These are phyloP conservation scores for Fraxinus floribunda DNA, from an alignment of 305 asterid genomes.

Conservation along the genomic window DNA sequence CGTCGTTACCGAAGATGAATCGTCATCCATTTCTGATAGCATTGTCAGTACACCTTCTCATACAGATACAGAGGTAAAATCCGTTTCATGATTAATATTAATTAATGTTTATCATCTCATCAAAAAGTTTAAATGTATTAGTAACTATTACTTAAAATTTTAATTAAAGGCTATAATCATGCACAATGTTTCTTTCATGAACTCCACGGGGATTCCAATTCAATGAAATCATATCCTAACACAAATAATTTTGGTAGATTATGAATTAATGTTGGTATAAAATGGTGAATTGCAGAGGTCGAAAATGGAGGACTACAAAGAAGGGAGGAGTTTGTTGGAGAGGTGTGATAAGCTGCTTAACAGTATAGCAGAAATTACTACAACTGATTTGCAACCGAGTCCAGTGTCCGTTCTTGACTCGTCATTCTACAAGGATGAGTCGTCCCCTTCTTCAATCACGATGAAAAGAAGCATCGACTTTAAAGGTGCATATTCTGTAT, in stretches of 20 bases:
- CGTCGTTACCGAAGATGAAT: constrained; percentile 57
- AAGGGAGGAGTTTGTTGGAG: constrained; percentile 69
- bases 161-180: not conserved
- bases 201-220: not conserved
- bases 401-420: constrained; percentile 98
- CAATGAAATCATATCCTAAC: not conserved
- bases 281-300: constrained; percentile 45
- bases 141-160: not conserved
- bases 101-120: not conserved
- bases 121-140: not conserved
- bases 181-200: not conserved
- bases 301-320: constrained; percentile 63
- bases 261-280: not conserved
- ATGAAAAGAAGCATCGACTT: constrained; percentile 66
- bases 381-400: constrained; percentile 74
- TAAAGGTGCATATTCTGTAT: constrained; percentile 48
- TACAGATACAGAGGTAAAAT: constrained; percentile 68
- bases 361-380: constrained; percentile 84
- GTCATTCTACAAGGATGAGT: constrained; percentile 78
- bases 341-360: constrained; percentile 87
- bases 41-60: constrained; percentile 59
- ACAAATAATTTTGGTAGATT: constrained; percentile 3
- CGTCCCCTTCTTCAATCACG: constrained; percentile 71
- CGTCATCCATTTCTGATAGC: constrained; percentile 75
- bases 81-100: not conserved